Base-by-base conservation (phyloP, 306 rosid genomes). In the Coriaria nepalensis region DNA sequence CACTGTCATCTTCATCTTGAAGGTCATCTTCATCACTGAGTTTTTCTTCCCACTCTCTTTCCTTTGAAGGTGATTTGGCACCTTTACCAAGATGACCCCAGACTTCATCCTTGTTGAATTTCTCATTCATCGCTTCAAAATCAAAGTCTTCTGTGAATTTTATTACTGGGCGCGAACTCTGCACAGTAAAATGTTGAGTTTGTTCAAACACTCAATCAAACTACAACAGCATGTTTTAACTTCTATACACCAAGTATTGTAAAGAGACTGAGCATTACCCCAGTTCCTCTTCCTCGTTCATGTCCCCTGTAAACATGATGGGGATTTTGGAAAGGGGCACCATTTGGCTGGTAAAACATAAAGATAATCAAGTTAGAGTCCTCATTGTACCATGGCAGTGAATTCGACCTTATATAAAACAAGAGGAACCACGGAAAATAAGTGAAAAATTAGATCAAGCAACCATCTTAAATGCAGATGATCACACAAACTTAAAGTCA, bases 61-160 rank as follows among this genome's bases (percentile, higher is more conserved):
- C 84, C 60, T 67, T 81, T 32, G 69, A 57, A 50, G 50, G 56
- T 58, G 75, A 64, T 69, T 77, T 84, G 37, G 39, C 70, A 57
- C 61, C 71, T 73, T 81, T 90, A 49, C 95, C 97, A 47, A 90
- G 92, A 71, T 85, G 79, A 50, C 85, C 95, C 98, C 98, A 90
- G n/a, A 85, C 95, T 73, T 90, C 95, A 63, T 90, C 98, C 82
- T 90, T 90, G 40, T 85, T 90, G 61, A 90, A 90, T 67, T 85
- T 90, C 70, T 90, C 98, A 68, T 85, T 90, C 98, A 90, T 90
- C 41, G 95, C 94, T 52, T 9, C 75, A 77, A 90, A 85, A 63
- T 90, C 94, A 79, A 90, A 85, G 53, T 90, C 98, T 63, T 85
- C 95, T 1, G 95, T 81, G 67, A 90, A 90, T 55, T 56, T 73